Conservation (phyloP, 2,329 filamentous ascomycete genomes). For the Capronia americana region DNA sequence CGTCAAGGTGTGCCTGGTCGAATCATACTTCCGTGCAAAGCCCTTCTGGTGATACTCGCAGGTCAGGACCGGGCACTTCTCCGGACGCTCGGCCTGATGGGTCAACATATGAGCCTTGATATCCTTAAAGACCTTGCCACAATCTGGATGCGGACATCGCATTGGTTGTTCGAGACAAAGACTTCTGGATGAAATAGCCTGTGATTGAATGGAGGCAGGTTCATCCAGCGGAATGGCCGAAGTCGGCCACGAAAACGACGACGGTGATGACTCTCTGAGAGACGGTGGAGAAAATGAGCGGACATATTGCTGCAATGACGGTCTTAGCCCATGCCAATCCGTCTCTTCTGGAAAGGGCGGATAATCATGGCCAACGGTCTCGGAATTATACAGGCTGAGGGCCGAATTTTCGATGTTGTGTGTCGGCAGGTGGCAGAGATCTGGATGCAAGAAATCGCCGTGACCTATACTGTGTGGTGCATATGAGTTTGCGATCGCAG, state of each 20-base stretch:
- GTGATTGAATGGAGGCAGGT: not conserved
- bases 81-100: constrained; percentile 85
- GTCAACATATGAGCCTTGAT: constrained; percentile 94
- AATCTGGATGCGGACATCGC: constrained; percentile 81
- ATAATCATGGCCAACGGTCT: not conserved
- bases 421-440: not conserved
- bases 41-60: constrained; percentile 93
- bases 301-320: too few relatives aligned
- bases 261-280: not conserved
- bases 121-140: constrained; percentile 86
- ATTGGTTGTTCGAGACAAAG: constrained; percentile 60
- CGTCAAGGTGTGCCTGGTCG: constrained; percentile 90
- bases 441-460: not conserved
- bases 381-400: not conserved
- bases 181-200: not conserved
- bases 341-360: not conserved
- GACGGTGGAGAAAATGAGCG: not conserved
- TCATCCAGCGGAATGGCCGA: not conserved
- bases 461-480: not conserved
- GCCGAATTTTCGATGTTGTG: not conserved
- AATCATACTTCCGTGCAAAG: constrained; percentile 94
- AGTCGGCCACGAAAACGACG: not conserved
- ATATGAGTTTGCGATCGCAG: not conserved
- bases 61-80: constrained; percentile 90
- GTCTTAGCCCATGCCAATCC: not conserved